A percentile compares a stretch with the other conserved stretches of the same genome.
Evolutionary conservation across 257 asterid genomes (phyloP).

Genomic region (Nicotiana otophora): DNA sequence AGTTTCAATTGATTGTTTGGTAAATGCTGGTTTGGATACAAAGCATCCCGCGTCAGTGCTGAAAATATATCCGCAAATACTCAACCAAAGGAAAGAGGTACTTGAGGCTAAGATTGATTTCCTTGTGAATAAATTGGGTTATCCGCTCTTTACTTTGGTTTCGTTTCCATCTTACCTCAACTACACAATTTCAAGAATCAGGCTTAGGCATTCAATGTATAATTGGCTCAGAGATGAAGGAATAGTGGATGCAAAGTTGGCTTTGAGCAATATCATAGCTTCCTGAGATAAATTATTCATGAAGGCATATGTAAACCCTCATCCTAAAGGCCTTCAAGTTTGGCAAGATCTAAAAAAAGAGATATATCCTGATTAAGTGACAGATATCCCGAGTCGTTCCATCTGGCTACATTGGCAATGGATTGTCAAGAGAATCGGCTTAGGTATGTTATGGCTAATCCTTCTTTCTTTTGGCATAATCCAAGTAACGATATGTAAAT

Average conservation of each 20-base stretch:
- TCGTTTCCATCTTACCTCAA: too few species aligned
- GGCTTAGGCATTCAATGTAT: constrained; percentile 46
- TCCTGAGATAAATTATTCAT: constrained; percentile 39
- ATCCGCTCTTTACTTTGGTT: too few species aligned
- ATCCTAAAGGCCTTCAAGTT: constrained; percentile 47
- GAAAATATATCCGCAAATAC: too few species aligned
- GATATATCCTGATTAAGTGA: too few species aligned
- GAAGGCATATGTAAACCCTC: constrained; percentile 42
- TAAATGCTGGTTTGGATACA: constrained; percentile 41
- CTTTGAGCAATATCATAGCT: constrained; percentile 61
- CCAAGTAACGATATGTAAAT: too few species aligned
- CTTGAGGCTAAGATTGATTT: too few species aligned
- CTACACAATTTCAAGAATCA: too few species aligned
- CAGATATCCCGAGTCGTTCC: neutral
- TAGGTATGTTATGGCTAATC: too few species aligned
- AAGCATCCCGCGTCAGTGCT: constrained; percentile 39
- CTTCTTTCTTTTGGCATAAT: too few species aligned
- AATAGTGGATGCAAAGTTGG: constrained; percentile 34
- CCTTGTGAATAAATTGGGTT: too few species aligned
- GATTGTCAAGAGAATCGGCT: too few species aligned
- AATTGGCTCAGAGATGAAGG: constrained; percentile 58
- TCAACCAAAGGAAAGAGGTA: too few species aligned
- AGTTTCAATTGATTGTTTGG: constrained; percentile 52
- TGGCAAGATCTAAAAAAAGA: constrained; percentile 55
- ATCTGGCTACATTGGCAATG: neutral